These are phyloP conservation scores for Corchorus olitorius DNA, from an alignment of 345 rosid genomes.

Conservation along the genomic window DNA sequence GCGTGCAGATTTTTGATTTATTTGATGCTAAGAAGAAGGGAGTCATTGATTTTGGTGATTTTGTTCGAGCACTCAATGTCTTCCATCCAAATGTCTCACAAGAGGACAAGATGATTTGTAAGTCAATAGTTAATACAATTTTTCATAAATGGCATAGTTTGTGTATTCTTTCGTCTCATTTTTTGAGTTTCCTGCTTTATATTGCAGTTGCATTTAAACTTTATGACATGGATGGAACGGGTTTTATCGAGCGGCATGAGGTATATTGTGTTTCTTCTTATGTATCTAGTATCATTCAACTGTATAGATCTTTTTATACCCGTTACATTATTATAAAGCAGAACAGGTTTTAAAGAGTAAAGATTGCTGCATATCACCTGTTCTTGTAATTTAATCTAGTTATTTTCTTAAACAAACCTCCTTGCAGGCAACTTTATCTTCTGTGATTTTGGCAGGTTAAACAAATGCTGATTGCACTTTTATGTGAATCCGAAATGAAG, in stretches of 20 bases:
- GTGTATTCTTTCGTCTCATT: background rate
- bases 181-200: slow-evolving; percentile 15
- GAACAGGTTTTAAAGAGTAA: background rate
- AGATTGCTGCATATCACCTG: background rate
- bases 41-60: slow-evolving; percentile 91
- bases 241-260: slow-evolving; percentile 97
- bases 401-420: slow-evolving; percentile 16
- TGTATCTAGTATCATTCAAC: background rate
- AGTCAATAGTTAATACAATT: slow-evolving; percentile 33
- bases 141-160: background rate
- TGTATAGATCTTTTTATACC: slow-evolving; percentile 8
- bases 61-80: slow-evolving; percentile 83
- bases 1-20: slow-evolving; percentile 83
- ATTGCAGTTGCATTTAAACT: slow-evolving; percentile 91
- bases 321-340: background rate
- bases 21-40: slow-evolving; percentile 93
- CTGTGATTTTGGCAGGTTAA: slow-evolving; percentile 72
- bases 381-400: slow-evolving; percentile 16
- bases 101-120: slow-evolving; percentile 90
- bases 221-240: slow-evolving; percentile 86
- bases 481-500: slow-evolving; percentile 95
- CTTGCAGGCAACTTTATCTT: slow-evolving; percentile 31
- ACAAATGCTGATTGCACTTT: slow-evolving; percentile 97
- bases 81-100: slow-evolving; percentile 86
- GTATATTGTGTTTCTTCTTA: slow-evolving; percentile 31